Evolutionary conservation across 768 basidiomycete genomes (phyloP).

Genomic region (Lactifluus pinguis): DNA sequence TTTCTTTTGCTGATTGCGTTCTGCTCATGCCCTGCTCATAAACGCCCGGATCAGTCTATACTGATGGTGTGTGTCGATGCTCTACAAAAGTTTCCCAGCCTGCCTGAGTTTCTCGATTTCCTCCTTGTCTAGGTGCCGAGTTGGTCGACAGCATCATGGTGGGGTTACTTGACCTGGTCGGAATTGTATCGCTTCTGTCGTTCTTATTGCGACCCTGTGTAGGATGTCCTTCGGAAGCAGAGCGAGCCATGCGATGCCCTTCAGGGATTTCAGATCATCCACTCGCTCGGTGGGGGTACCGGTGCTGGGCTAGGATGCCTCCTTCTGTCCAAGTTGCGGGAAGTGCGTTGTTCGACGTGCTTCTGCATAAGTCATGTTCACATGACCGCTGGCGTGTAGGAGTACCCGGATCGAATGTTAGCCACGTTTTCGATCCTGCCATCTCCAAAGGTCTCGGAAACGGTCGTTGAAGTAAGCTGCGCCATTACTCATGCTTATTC

Average conservation of each 20-base stretch:
- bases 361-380: conserved; percentile 16
- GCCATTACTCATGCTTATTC: neutral
- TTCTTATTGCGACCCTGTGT: neutral
- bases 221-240: conserved; percentile 75
- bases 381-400: conserved; percentile 36
- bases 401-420: conserved; percentile 42
- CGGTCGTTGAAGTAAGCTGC: conserved; percentile 40
- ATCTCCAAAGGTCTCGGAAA: conserved; percentile 46
- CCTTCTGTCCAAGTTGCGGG: conserved; percentile 71
- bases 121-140: conserved; percentile 61
- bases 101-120: neutral
- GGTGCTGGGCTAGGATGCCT: conserved; percentile 81
- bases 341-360: conserved; percentile 35
- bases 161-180: conserved; percentile 2
- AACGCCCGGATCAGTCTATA: conserved; percentile 52
- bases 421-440: conserved; percentile 47
- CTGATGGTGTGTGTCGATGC: conserved; percentile 52
- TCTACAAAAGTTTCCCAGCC: neutral
- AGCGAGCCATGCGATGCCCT: conserved; percentile 76
- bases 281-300: conserved; percentile 88
- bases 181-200: neutral
- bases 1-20: conserved; percentile 1
- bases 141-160: conserved; percentile 79
- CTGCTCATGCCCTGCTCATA: conserved; percentile 18
- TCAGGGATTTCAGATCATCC: conserved; percentile 86